Evolutionary conservation across 2,329 filamentous ascomycete genomes (phyloP).

Genomic region (Paramyrothecium roridum): DNA sequence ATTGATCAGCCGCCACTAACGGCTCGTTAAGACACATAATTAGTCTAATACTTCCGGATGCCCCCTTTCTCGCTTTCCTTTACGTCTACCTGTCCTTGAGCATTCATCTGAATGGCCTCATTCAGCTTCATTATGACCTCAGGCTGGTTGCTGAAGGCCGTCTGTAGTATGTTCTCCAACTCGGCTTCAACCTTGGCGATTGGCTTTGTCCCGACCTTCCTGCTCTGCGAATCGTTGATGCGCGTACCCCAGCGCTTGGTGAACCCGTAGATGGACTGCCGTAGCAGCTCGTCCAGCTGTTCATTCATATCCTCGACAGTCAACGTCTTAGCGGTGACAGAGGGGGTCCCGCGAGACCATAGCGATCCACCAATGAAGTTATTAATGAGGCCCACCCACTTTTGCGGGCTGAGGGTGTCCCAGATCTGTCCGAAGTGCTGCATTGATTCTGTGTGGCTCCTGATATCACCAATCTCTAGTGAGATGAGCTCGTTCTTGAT

Average conservation of each 20-base stretch:
- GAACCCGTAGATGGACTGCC: slow-evolving; percentile 61
- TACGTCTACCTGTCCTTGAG: slow-evolving; percentile 47
- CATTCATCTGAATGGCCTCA: slow-evolving; percentile 57
- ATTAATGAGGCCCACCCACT: slow-evolving; percentile 57
- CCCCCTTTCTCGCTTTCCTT: slow-evolving; percentile 29
- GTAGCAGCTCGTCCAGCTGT: slow-evolving; percentile 60
- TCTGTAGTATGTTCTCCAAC: slow-evolving; percentile 52
- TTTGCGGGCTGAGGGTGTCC: slow-evolving; percentile 58
- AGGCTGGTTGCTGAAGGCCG: slow-evolving; percentile 56
- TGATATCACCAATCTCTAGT: slow-evolving; percentile 80
- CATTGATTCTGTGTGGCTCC: slow-evolving; percentile 45
- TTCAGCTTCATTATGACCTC: slow-evolving; percentile 59
- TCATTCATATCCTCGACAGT: slow-evolving; percentile 59
- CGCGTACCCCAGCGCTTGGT: slow-evolving; percentile 57
- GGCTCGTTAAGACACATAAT: neutral
- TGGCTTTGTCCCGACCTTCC: slow-evolving; percentile 46
- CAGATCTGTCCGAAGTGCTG: slow-evolving; percentile 65
- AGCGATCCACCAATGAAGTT: slow-evolving; percentile 54
- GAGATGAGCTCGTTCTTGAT: slow-evolving; percentile 95
- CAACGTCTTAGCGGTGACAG: slow-evolving; percentile 34
- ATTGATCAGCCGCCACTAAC: neutral
- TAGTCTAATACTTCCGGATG: slow-evolving; percentile 21
- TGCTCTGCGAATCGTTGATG: slow-evolving; percentile 44
- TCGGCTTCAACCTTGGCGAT: slow-evolving; percentile 53
- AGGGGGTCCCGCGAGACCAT: slow-evolving; percentile 36